Evolutionary conservation across 495 filamentous ascomycete genomes (phyloP).

Genomic region (Penicillium antarcticum): DNA sequence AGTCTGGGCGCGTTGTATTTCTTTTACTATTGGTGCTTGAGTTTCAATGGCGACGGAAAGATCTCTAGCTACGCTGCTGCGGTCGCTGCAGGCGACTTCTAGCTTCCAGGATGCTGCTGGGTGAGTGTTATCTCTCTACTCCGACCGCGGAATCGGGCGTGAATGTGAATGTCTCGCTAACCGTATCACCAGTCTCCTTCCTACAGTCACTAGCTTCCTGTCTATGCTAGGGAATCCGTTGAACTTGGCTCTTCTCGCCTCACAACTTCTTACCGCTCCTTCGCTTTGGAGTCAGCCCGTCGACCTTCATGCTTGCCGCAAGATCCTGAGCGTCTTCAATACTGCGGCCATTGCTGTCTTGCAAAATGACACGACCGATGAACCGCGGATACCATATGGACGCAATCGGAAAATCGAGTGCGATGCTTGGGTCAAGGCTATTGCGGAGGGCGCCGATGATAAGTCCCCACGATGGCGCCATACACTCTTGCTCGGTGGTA

Average conservation of each 20-base stretch:
- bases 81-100: constrained; percentile 48
- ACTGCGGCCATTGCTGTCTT: constrained; percentile 68
- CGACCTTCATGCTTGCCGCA: constrained; percentile 67
- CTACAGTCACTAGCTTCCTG: constrained; percentile 76
- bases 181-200: constrained; percentile 57
- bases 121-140: constrained; percentile 37
- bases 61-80: constrained; percentile 49
- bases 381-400: constrained; percentile 35
- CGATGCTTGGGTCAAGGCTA: constrained; percentile 81
- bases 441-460: constrained; percentile 81
- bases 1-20: constrained; percentile 8
- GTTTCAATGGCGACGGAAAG: constrained; percentile 45
- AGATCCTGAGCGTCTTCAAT: constrained; percentile 84
- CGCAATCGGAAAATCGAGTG: constrained; percentile 47
- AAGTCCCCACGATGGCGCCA: constrained; percentile 86
- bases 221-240: constrained; percentile 83
- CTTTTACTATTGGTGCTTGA: background rate
- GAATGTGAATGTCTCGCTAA: constrained; percentile 9
- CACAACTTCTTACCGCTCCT: constrained; percentile 81
- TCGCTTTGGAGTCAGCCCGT: constrained; percentile 80
- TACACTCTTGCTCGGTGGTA: constrained; percentile 71
- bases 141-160: background rate
- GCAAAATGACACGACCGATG: constrained; percentile 49
- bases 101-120: constrained; percentile 50
- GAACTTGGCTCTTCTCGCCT: constrained; percentile 84